These are phyloP conservation scores for Phytophthora vignae DNA, from an alignment of 352 stramenopile genomes.

Conservation along the genomic window DNA sequence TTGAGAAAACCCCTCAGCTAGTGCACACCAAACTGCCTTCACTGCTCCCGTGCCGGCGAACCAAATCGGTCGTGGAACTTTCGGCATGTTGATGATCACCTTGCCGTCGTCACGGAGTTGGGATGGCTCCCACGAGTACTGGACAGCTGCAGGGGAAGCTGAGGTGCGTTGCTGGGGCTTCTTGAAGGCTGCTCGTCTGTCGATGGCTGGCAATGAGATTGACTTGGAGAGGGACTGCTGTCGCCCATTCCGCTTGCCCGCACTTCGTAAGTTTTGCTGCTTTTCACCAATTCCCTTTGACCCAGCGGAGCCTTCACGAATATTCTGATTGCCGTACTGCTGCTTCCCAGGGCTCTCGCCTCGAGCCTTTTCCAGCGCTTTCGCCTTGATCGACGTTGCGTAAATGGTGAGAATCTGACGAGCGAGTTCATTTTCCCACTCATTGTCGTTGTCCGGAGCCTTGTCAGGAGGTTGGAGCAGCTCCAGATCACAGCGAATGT, in stretches of 20 bases:
- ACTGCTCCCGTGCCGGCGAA: slow-evolving; percentile 83
- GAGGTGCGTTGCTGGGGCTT: slow-evolving; percentile 8
- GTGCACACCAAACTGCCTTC: slow-evolving; percentile 83
- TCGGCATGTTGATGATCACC: slow-evolving; percentile 84
- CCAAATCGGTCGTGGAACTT: slow-evolving; percentile 84
- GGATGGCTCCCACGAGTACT: slow-evolving; percentile 75
- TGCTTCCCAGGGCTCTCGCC: slow-evolving; percentile 7
- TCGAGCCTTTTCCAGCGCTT: slow-evolving; percentile 39
- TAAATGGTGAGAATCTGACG: slow-evolving; percentile 92
- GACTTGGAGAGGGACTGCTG: slow-evolving; percentile 12
- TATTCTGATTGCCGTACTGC: slow-evolving; percentile 7
- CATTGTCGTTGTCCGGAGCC: slow-evolving; percentile 67
- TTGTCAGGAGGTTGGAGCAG: slow-evolving; percentile 59
- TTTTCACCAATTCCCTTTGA: not conserved
- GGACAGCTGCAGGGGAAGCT: slow-evolving; percentile 33
- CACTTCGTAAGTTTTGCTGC: slow-evolving; percentile 1
- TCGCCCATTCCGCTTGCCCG: not conserved
- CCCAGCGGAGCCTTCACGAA: not conserved
- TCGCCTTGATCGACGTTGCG: slow-evolving; percentile 73
- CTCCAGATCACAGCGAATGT: slow-evolving; percentile 56
- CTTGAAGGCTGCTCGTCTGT: slow-evolving; percentile 3
- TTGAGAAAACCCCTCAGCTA: slow-evolving; percentile 62
- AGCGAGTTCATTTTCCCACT: slow-evolving; percentile 93
- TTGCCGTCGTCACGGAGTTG: slow-evolving; percentile 65
- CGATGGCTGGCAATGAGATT: slow-evolving; percentile 32